Evolutionary conservation across 176 grass and related monocot species (phyloP), one percentile per base, ranked within the genome.

Genomic region (Rhynchospora pubera): DNA sequence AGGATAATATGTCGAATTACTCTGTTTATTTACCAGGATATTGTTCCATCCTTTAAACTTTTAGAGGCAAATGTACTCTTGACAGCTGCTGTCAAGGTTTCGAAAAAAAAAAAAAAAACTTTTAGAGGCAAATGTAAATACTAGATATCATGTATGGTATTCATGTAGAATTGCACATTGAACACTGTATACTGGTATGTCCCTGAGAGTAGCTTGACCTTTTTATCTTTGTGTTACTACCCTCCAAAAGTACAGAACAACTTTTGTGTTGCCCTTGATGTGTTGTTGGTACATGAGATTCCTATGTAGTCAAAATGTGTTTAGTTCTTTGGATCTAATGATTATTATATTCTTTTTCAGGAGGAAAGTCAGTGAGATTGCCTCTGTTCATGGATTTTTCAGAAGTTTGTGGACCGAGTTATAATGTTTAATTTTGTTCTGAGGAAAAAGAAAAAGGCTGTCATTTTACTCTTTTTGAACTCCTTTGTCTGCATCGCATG

Each of bases 361-460:
- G 79, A 82, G 79, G 79, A 82, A 65, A 82, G 44, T 61, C 52
- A 82, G 79, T 82, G 21, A 82, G 32, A 23, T 13, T 3, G 26
- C 1, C 15, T 65, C 66, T 82, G 62, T 66, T 82, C 66, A 66
- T 23, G 44, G 39, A 82, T 82, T 82, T 82, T 64, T 82, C 45
- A 9, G 16, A 53, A 82, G 62, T 34, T 48, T 22, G 19, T n/a
- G 42, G 60, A 50, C 12, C 13, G n/a, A 52, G 42, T 67, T 65
- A 65, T 52, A 50, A 67, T 65, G 48, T 75, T 67, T 48, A 50
- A 14, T 28, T 34, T 62, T 82, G 43, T 82, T 47, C 46, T 15
- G 72, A 77, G 61, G 79, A 82, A 82, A 82, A 82, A 65, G 16
- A 50, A 58, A 67, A 82, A 82, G 60, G 59, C 79, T 24, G 18